Evolutionary conservation across 129 eudicot genomes (phyloP), one percentile per base, ranked within the genome.

Genomic region (Centrapalus pauciflorus): DNA sequence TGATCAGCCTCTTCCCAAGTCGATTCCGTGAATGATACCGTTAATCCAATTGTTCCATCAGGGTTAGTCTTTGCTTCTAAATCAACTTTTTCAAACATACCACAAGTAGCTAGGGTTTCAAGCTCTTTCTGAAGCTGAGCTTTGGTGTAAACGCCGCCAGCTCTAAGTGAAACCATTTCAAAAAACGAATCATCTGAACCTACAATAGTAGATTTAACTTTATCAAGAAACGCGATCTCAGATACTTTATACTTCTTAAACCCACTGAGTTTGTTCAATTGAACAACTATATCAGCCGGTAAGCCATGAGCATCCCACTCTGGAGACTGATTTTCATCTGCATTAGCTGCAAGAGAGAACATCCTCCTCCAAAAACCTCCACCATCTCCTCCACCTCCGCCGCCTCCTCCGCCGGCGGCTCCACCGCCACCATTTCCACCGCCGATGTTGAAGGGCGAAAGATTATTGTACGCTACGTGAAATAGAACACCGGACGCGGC

Each of bases 71-170:
- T 88, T 5, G 71, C 84, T 10, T 88, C 92, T 19, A 93, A 19
- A 65, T 93, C 91, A 6, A 93, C 95, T 50, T 78, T 86, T 41
- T 93, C 95, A 27, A 93, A 88, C 98, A 88, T 85, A 6, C 98
- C 98, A 38, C 95, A 83, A 25, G 87, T 70, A 14, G 89, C 85
- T 48, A 88, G 76, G 41, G 83, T 83, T 58, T 93, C 96, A 5
- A 88, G 83, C 87, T 93, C 96, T 52, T 88, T 93, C 78, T 85
- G 87, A 4, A 93, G 75, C 81, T 93, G 95, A 4, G 95, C 66
- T 57, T 86, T 93, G 23, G 90, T 88, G 46, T 93, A 88, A 28
- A 81, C 61, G 0, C 95, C 90, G 7, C 91, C 84, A 0, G 98
- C 85, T 3, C 86, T 76, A 10, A 93, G 72, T 0, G 96, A 79